Evolutionary conservation across 179 eudicot species (phyloP).

Genomic region (Sideroxylon spinosum): DNA sequence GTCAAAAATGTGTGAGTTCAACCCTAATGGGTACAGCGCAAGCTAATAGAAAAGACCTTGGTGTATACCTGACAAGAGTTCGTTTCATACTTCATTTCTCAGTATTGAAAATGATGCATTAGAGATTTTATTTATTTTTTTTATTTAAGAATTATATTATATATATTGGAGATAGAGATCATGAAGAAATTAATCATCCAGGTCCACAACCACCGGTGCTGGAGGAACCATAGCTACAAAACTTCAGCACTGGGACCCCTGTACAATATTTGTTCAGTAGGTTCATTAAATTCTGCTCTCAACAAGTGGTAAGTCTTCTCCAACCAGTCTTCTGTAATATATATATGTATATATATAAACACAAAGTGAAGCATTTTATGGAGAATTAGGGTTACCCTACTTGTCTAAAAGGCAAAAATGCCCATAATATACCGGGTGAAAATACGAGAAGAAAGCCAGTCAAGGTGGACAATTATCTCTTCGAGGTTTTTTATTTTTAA

Average conservation of each 20-base stretch:
- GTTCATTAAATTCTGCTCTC: conserved; percentile 14
- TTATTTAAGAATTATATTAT: not conserved
- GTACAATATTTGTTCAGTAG: not conserved
- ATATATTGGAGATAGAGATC: not conserved
- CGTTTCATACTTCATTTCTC: not conserved
- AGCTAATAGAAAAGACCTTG: not conserved
- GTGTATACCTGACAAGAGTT: no score
- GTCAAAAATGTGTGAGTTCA: not conserved
- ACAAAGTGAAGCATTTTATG: not conserved
- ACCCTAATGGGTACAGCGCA: no score
- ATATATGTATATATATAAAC: not conserved
- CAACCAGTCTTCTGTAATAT: not conserved
- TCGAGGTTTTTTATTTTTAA: no score
- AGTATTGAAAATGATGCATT: not conserved
- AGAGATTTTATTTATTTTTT: not conserved
- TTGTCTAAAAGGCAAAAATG: no score
- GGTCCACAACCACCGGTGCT: conserved; percentile 6
- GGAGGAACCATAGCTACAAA: conserved; percentile 7
- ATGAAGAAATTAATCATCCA: not conserved
- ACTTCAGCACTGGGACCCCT: conserved; percentile 12
- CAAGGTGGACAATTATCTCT: no score
- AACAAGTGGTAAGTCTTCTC: not conserved
- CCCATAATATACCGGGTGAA: no score
- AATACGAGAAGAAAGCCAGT: no score
- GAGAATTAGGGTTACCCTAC: not conserved